These are phyloP conservation scores for Fusarium sp. DNA, from an alignment of 2,329 filamentous ascomycete genomes.

Conservation along the genomic window DNA sequence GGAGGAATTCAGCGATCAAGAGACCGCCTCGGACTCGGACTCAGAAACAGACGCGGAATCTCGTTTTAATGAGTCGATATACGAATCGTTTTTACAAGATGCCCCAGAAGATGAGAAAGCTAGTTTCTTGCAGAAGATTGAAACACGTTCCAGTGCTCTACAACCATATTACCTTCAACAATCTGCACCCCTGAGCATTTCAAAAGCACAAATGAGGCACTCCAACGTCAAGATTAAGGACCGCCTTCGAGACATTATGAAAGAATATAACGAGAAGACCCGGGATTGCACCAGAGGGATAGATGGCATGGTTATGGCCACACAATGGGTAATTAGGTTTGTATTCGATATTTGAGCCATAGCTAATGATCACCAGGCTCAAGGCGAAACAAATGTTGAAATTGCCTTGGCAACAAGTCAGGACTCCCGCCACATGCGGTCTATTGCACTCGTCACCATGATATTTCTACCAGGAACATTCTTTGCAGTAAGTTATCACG, in stretches of 20 bases:
- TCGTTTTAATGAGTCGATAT: not conserved
- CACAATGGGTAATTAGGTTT: conserved; percentile 2
- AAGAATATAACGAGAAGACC: conserved; percentile 23
- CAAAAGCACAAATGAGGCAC: not conserved
- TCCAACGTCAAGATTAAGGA: conserved; percentile 1
- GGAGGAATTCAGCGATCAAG: not conserved
- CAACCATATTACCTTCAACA: not conserved
- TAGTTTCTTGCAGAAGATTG: not conserved
- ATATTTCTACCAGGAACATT: conserved; percentile 31
- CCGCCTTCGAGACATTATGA: conserved; percentile 11
- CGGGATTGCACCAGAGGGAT: conserved; percentile 21
- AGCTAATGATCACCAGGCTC: conserved; percentile 3
- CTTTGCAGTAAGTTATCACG: conserved; percentile 11
- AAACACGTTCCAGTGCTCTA: not conserved
- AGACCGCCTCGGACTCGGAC: not conserved
- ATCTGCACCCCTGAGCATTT: not conserved
- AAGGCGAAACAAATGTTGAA: conserved; percentile 28
- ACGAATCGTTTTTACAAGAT: not conserved
- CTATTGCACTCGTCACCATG: conserved; percentile 29
- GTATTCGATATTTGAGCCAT: not conserved
- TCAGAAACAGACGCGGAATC: not conserved
- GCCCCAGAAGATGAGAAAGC: not conserved
- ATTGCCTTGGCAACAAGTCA: conserved; percentile 19
- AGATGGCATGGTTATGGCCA: conserved; percentile 31
- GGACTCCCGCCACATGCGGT: conserved; percentile 26